These are phyloP conservation scores for Spencermartinsiella ligniputridi DNA, from an alignment of 1,139 yeast species.

Conservation along the genomic window DNA sequence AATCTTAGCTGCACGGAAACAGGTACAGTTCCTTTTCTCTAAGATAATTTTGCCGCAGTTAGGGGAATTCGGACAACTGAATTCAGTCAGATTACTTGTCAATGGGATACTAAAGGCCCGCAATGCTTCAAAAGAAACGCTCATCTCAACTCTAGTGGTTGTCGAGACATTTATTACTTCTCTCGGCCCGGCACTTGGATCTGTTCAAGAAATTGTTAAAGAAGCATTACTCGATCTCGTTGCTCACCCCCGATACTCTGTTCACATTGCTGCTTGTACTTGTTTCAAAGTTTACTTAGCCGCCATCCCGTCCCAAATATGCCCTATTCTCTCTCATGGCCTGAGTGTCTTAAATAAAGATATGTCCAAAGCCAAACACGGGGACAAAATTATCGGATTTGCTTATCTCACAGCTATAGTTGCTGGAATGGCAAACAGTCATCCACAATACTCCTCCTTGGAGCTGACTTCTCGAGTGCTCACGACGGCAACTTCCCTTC, in stretches of 20 bases:
- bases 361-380: constrained; percentile 19
- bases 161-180: constrained; percentile 24
- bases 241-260: constrained; percentile 19
- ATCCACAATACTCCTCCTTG: constrained; percentile 33
- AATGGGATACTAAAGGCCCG: constrained; percentile 25
- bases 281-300: constrained; percentile 22
- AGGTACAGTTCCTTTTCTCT: constrained; percentile 27
- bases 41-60: constrained; percentile 27
- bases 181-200: constrained; percentile 33
- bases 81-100: constrained; percentile 26
- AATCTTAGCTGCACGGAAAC: constrained; percentile 25
- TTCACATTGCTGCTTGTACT: constrained; percentile 20
- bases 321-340: constrained; percentile 24
- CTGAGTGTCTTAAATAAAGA: constrained; percentile 28
- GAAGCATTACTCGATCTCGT: constrained; percentile 18
- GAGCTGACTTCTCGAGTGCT: constrained; percentile 33
- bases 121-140: constrained; percentile 25
- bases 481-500: constrained; percentile 32
- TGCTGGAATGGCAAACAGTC: constrained; percentile 27
- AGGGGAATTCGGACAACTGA: constrained; percentile 33
- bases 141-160: constrained; percentile 27
- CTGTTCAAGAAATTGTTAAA: constrained; percentile 24
- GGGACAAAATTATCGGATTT: constrained; percentile 25
- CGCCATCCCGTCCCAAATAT: constrained; percentile 26
- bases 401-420: constrained; percentile 28